Evolutionary conservation across 2,329 filamentous ascomycete species (phyloP), one percentile per base, ranked within the genome.

Genomic region (Phialemoniopsis sp.): DNA sequence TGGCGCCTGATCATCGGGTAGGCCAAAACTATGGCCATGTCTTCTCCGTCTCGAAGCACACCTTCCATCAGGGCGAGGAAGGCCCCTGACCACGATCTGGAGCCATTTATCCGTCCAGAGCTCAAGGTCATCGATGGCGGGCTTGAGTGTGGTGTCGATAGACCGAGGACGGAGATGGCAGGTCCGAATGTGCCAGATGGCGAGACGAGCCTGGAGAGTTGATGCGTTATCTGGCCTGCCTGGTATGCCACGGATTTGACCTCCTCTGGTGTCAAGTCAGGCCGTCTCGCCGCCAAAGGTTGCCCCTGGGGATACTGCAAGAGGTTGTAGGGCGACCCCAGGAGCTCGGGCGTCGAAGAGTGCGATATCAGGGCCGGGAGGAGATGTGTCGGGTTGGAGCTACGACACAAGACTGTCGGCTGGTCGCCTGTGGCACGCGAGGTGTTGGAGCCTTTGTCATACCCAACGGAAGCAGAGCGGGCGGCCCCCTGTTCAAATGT

Each of bases 31-130:
- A 84, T 66, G 1, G 69, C 66, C 60, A 76, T 68, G 46, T 82
- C 78, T 52, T 84, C 79, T 1, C 70, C 76, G 45, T 83, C 80
- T 9, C 76, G 63, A 14, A 83, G 54, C 4, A 77, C 60, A 1
- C 66, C 65, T 46, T 83, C 79, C 8, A 82, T 53, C 39, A 83
- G 56, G 4, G 65, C 60, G 30, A 76, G 68, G 39, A 84, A 84
- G 1, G 77, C 75, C 26, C 67, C 60, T 2, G 67, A 67, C 80
- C 80, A 84, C 2, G 66, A 69, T 6, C 54, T 54, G 3, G 55
- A 56, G 31, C 59, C 62, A 18, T 29, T 7, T 32, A 15, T 29
- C 18, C 8, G 14, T 8, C 12, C 26, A 7, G 36, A 13, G 8
- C 33, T 32, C 14, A 39, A 39, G 34, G 13, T 36, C 38, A 13